Evolutionary conservation across 73 alveolate species (phyloP), one percentile per base, ranked within the genome.

Genomic region (Uronychia binucleata): DNA sequence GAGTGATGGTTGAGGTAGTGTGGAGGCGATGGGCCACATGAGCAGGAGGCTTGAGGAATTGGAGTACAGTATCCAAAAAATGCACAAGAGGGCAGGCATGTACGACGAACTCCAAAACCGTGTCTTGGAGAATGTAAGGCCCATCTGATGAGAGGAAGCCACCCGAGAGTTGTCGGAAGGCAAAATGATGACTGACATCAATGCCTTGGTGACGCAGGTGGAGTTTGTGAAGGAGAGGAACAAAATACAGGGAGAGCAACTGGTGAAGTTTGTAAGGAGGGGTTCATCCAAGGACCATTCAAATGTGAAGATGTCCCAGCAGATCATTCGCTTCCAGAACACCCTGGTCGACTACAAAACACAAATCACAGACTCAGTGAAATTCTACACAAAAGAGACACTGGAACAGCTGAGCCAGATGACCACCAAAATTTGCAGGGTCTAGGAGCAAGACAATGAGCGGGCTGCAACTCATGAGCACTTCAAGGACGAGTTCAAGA

Each of bases 61-160:
- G 5, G 67, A 46, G 67, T 46, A 46, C 19, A 19, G n/a, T 46
- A 46, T 46, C 19, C 67, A 46, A 46, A 46, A 46, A 46, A 46
- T 46, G 67, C 67, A 46, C 19, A 46, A 46, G 19, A 46, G 67
- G 19, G 19, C 67, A 46, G 67, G 67, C n/a, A 46, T 46, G 67
- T 46, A 46, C 19, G 67, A 46, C 67, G 67, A 46, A 46, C 67
- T 46, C n/a, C 67, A 46, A 46, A 46, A 46, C 67, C 67, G 67
- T 11, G 19, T 46, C n/a, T 11, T 46, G 5, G 67, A 46, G 67
- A 46, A 11, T 11, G 67, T 46, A 46, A 19, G 67, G 67, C 19
- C 67, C 67, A 11, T 5, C 19, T 46, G 19, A 46, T 46, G n/a
- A 46, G 19, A 46, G 67, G 67, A 46, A 46, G n/a, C 5, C 5